phyloP scores from a whole-genome alignment of 2,329 filamentous ascomycete genomes.

The Albophoma yamanashiensis region DNA sequence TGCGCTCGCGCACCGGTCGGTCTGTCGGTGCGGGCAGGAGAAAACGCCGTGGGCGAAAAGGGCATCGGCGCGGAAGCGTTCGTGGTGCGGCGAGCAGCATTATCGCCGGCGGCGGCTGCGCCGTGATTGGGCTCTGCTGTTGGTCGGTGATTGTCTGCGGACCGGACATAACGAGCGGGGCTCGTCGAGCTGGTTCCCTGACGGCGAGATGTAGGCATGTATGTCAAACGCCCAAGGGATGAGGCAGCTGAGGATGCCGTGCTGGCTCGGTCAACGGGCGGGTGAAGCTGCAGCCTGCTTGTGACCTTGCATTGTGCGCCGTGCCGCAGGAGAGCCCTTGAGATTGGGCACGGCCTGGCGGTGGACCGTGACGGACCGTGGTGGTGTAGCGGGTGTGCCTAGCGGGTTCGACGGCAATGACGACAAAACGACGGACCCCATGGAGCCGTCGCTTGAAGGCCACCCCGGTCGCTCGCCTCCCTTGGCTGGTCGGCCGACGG shows the following conservation, averaged over 20 bases:
- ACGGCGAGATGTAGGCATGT: background rate
- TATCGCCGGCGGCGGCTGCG: constrained; percentile 2
- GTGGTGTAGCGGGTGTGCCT: background rate
- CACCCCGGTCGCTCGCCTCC: background rate
- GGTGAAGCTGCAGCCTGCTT: background rate
- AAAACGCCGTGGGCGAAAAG: constrained; percentile 1
- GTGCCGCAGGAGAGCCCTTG: background rate
- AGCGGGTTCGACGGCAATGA: background rate
- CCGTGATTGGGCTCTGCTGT: background rate
- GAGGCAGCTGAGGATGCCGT: background rate
- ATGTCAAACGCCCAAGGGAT: background rate
- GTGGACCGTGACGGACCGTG: background rate
- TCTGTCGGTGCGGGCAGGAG: constrained; percentile 3
- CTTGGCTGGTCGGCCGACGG: background rate
- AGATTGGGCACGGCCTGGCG: background rate
- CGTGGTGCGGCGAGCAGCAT: background rate
- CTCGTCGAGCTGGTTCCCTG: background rate
- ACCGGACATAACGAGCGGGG: background rate
- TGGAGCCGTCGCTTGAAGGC: background rate
- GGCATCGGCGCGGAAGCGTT: background rate
- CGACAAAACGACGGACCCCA: background rate
- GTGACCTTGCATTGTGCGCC: background rate
- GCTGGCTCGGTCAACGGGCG: background rate
- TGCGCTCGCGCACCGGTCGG: background rate
- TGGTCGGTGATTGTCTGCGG: background rate